Base-by-base conservation (phyloP, 208 protist genomes). In the Wallacemonas sp. region DNA sequence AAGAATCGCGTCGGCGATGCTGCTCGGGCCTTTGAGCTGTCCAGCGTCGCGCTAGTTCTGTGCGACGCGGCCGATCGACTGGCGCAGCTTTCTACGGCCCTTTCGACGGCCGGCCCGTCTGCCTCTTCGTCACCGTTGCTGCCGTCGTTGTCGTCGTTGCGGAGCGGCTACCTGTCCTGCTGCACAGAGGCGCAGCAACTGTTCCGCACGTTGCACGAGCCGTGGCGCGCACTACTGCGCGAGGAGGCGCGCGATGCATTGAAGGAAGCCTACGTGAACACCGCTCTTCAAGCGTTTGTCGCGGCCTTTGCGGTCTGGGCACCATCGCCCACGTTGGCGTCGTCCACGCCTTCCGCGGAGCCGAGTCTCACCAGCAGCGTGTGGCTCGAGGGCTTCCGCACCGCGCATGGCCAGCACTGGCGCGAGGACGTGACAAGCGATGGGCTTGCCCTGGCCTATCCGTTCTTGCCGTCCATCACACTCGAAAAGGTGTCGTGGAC, bases 341-440 rank as follows among this genome's bases (percentile, higher is more conserved):
- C 44, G 10, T 10, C 5, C 20, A 26, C 20, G 44, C 44, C 18
- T n/a, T n/a, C n/a, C n/a, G n/a, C n/a, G n/a, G n/a, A n/a, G n/a
- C n/a, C n/a, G n/a, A n/a, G n/a, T n/a, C n/a, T n/a, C n/a, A n/a
- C n/a, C 44, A 49, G 16, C 25, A 26, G 25, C 26, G 48, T 55
- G 48, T 55, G 48, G 48, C 14, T 7, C 12, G 48, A 55, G 5
- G 48, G 48, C 48, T 55, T 31, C 29, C 48, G 48, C 48, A 55
- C 48, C 25, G 48, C 48, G 25, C n/a, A 55, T 10, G 48, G 48
- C 25, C 48, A 55, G 48, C 26, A 11, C 26, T 55, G 48, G 48
- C 14, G 36, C 44, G 44, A 50, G 8, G 44, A 25, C 44, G n/a
- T 18, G 7, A 50, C 10, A 18, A 42, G 7, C 38, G 14, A 14